Evolutionary conservation across 192 early-diverging fungal species (phyloP).

Genomic region (Backusella tarrabulga): DNA sequence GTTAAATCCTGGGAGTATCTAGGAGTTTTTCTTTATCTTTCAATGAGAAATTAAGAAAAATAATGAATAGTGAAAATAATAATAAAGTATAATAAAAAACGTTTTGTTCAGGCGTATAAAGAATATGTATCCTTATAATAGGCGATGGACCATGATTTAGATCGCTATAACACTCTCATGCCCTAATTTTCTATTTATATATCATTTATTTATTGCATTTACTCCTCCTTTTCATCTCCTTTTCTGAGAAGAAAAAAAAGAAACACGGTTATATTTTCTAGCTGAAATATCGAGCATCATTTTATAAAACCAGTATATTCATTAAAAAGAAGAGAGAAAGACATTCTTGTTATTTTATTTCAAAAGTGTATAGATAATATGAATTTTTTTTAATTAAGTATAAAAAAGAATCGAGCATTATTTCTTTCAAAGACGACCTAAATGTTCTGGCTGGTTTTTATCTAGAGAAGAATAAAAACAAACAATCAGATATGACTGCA

Average conservation of each 20-base stretch:
- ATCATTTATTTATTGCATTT: conserved; percentile 3
- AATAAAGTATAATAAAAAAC: not conserved
- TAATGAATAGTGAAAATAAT: not conserved
- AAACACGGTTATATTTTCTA: not conserved
- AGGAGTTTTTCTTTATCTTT: not conserved
- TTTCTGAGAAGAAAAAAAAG: conserved; percentile 2
- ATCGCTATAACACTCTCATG: not conserved
- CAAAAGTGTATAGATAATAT: not conserved
- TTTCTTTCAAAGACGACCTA: conserved; percentile 6
- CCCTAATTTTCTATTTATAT: conserved; percentile 8
- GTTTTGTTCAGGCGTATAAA: not conserved
- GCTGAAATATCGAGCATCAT: not conserved
- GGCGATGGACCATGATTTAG: not conserved
- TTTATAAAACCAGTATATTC: not conserved
- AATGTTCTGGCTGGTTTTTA: conserved; percentile 5
- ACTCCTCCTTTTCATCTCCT: not conserved
- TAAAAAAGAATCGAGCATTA: not conserved
- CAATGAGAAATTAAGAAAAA: too few species aligned
- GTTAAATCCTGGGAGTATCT: not conserved
- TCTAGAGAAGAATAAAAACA: conserved; percentile 1
- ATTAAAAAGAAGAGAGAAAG: not conserved
- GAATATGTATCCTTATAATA: not conserved
- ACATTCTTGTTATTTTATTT: not conserved
- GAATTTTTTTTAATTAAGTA: not conserved
- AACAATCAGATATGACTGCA: not conserved